Base-by-base conservation (phyloP, 1,139 yeast species). In the Yamadazyma sp. region DNA sequence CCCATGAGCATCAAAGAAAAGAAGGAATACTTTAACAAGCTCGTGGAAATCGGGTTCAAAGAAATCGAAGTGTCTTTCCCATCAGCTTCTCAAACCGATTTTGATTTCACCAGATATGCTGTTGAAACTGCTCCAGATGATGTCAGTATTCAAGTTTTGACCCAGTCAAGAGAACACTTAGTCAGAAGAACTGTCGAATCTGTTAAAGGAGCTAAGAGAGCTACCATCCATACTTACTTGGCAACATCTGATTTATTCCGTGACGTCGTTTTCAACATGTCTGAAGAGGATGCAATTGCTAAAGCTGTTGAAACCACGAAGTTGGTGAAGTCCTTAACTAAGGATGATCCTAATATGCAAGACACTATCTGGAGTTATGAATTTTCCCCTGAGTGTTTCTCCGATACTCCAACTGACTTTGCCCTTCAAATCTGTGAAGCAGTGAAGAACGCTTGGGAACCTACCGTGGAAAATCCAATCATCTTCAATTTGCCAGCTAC, bases 41-140 rank as follows among this genome's bases (percentile, higher is more conserved):
- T 92, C 43, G 70, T 91, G n/a, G 92, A 87, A 30, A 70, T 89
- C 36, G 98, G 98, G 0, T 92, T 89, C 72, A 92, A 92, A 63
- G 98, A 92, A 65, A 92, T 92, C 49, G 98, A 92, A 66, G 98
- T 92, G 14, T 82, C 96, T 0, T 92, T 92, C 69, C 98, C 98
- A 11, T 83, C 95, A 18, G 98, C 98, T 2, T 87, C 96, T 4
- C 98, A 91, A 61, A 82, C 87, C 20, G 98, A 92, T 64, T 92
- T 92, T 58, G 98, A 92, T 61, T 92, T 92, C 69, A 92, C 98
- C 25, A 77, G 96, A 45, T 87, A 77, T 53, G 96, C 97, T 26
- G 91, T 91, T 31, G 95, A 87, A 58, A 81, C 81, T 46, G 95
- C 96, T 20, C 98, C 98, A 6, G 89, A 78, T 18, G 98, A 92